These are phyloP conservation scores for Tuber magnatum DNA, from an alignment of 495 filamentous ascomycete species.

Conservation along the genomic window DNA sequence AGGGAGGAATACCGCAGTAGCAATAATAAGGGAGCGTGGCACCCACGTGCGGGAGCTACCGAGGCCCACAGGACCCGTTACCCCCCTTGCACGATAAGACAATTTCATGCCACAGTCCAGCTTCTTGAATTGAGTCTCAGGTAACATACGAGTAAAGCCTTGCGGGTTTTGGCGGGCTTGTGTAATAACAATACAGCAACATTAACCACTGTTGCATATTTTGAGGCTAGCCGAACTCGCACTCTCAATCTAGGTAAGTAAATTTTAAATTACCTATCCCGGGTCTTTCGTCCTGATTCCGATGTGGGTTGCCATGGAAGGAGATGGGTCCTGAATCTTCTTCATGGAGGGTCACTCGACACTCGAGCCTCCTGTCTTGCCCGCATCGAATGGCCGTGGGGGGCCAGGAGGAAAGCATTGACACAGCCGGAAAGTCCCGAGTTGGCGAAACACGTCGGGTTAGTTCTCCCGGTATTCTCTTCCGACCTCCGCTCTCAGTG, in stretches of 20 bases:
- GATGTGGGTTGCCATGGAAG: background rate
- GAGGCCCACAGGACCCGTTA: background rate
- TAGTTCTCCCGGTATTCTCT: background rate
- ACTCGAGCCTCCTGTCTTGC: background rate
- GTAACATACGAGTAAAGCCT: background rate
- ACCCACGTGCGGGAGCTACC: background rate
- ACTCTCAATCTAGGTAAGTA: background rate
- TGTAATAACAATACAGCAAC: background rate
- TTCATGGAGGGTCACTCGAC: constrained; percentile 1
- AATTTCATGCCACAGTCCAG: background rate
- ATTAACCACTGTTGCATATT: background rate
- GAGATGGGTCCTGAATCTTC: background rate
- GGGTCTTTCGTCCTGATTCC: background rate
- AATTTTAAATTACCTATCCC: background rate
- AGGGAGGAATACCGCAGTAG: background rate
- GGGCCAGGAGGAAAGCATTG: background rate
- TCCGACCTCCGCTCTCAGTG: background rate
- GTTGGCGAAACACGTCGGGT: background rate
- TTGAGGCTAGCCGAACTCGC: background rate
- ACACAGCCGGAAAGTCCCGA: background rate
- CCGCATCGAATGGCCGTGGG: background rate
- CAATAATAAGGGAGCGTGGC: background rate
- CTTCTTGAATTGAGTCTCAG: background rate
- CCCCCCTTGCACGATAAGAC: background rate
- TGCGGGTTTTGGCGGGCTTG: background rate